phyloP scores from a whole-genome alignment of 306 rosid species.

The Erythrophleum fordii region DNA sequence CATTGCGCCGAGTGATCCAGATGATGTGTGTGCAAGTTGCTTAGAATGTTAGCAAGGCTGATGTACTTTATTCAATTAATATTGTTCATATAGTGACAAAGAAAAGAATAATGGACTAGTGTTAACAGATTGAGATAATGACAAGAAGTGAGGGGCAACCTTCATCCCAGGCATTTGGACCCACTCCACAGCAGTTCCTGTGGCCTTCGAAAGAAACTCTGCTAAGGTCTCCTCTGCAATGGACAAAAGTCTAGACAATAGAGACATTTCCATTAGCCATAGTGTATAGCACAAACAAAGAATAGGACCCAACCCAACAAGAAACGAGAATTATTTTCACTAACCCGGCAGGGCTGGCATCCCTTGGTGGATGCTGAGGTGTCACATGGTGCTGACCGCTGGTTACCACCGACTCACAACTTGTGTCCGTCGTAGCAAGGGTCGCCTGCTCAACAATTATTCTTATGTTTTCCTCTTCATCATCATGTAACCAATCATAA shows the following conservation, averaged over 20 bases:
- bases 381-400: conserved; percentile 91
- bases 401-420: conserved; percentile 97
- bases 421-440: conserved; percentile 87
- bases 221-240: conserved; percentile 99
- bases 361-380: conserved; percentile 98
- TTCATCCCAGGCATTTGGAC: conserved; percentile 99
- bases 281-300: not conserved
- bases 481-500: not conserved
- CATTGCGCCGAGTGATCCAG: not conserved
- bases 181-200: conserved; percentile 99
- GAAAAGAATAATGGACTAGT: conserved; percentile 27
- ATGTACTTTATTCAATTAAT: conserved; percentile 8
- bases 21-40: conserved; percentile 36
- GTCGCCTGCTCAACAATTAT: conserved; percentile 51
- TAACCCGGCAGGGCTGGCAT: conserved; percentile 99
- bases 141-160: conserved; percentile 53
- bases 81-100: conserved; percentile 34
- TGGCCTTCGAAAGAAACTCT: conserved; percentile 99
- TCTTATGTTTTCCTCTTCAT: not conserved
- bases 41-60: conserved; percentile 45
- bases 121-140: conserved; percentile 2
- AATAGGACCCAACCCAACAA: conserved; percentile 33
- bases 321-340: conserved; percentile 30
- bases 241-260: conserved; percentile 85
- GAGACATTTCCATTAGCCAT: conserved; percentile 45